phyloP scores from a whole-genome alignment of 305 asterid genomes.

The Euphrasia arctica region DNA sequence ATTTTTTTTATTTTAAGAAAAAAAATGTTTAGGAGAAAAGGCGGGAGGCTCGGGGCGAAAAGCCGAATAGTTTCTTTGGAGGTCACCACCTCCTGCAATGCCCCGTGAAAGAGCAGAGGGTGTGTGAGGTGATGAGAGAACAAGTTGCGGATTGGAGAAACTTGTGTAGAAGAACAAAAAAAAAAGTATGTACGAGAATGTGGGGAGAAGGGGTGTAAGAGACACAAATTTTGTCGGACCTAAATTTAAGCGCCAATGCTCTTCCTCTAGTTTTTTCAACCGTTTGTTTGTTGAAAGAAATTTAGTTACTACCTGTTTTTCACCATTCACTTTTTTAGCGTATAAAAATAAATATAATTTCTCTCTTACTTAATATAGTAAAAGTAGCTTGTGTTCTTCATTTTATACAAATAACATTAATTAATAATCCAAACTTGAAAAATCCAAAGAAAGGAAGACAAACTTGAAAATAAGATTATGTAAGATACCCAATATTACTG shows the following conservation, averaged over 20 bases:
- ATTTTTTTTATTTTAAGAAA: no score
- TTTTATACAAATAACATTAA: no score
- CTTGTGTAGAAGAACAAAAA: not conserved
- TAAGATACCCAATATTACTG: not conserved
- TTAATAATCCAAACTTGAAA: no score
- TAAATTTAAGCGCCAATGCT: slow-evolving; percentile 4
- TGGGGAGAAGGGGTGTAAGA: not conserved
- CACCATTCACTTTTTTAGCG: no score
- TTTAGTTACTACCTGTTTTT: no score
- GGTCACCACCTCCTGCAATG: slow-evolving; percentile 8
- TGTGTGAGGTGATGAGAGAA: not conserved
- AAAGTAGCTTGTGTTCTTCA: no score
- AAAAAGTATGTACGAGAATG: not conserved
- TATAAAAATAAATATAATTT: no score
- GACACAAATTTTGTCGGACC: slow-evolving; percentile 1
- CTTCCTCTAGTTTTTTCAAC: not conserved
- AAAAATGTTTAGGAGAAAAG: not conserved
- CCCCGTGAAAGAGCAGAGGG: slow-evolving; percentile 12
- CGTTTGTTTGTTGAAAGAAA: not conserved
- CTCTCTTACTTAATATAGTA: no score
- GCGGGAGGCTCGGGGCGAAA: not conserved
- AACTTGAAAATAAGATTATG: no score
- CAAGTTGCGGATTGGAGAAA: not conserved
- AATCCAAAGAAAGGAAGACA: no score
- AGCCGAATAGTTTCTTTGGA: not conserved